Base-by-base conservation (phyloP, 2,329 filamentous ascomycete genomes). In the Calonectria honghensis region DNA sequence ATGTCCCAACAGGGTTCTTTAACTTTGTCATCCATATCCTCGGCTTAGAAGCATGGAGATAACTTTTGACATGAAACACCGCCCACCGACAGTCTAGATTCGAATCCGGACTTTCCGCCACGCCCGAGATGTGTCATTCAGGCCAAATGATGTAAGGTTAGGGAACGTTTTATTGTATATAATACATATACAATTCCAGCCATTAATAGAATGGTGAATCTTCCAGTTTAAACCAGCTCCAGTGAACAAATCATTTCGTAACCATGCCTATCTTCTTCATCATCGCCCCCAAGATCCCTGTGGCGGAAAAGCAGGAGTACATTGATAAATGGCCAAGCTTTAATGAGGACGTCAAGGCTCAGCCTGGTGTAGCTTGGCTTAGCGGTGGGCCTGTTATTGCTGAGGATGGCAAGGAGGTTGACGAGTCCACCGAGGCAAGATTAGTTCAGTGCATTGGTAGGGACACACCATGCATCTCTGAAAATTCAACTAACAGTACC, bases 251-350 rank as follows among this genome's bases (percentile, higher is more conserved):
- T 48, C 20, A 48, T 48, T 32, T 14, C 51, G 6, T 71, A 52
- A 75, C 48, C 54, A 75, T 75, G 74, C 72, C 74, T 61, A n/a
- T 67, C 64, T 45, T 74, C 72, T 51, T 37, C 48, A 66, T 74
- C 54, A 24, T 75, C 64, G 63, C 35, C 6, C 72, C 71, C 1
- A 50, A 57, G 18, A 72, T 75, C 41, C 64, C 74, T 2, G 72
- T 59, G n/a, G 74, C 48, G 20, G 57, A 51, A 31, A 57, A 75
- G 74, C 68, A 75, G 7, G 31, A 41, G 35, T 74, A 74, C 39
- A 18, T 75, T 32, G 51, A 50, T 4, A 64, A 63, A 3, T 75
- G 74, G 74, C 74, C 74, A 0, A 59, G 37, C 6, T 41, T 75
- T 1, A 54, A 39, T 18, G 72, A 54, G 7, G 74, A 75, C 20